Evolutionary conservation across 305 asterid genomes (phyloP).

Genomic region (Galium porrigens): DNA sequence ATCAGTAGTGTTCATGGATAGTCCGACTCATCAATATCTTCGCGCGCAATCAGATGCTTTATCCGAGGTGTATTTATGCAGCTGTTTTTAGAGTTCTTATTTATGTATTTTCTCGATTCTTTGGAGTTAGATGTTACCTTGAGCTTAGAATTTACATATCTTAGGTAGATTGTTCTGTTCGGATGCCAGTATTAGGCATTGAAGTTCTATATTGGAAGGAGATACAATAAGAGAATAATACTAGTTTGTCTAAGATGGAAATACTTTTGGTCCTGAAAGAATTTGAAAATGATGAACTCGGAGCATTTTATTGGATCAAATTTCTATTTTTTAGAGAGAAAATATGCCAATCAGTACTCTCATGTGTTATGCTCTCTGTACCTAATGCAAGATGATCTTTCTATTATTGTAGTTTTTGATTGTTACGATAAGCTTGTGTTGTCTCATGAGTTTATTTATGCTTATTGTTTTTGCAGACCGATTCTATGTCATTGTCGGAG

Average conservation of each 20-base stretch:
- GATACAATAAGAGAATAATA: neutral
- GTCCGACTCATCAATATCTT: slow-evolving; percentile 48
- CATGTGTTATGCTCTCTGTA: neutral
- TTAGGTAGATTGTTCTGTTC: neutral
- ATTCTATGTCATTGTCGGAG: slow-evolving; percentile 49
- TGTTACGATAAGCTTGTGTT: neutral
- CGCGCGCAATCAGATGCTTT: slow-evolving; percentile 32
- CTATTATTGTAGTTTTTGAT: neutral
- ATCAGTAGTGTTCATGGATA: slow-evolving; percentile 52
- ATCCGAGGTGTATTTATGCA: slow-evolving; percentile 28
- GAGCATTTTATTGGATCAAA: neutral
- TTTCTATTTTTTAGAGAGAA: neutral
- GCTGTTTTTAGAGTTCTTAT: neutral
- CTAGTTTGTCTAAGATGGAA: neutral
- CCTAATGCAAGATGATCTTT: neutral
- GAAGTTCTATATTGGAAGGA: neutral
- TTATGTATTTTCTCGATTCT: neutral
- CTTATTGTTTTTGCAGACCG: slow-evolving; percentile 34
- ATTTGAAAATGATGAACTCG: neutral
- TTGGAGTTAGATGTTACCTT: neutral
- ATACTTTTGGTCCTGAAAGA: neutral
- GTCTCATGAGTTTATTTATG: too few species aligned
- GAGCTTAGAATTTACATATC: neutral
- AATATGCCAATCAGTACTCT: neutral
- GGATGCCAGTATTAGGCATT: neutral